Percentiles rank a stretch among this genome's conserved stretches.
Conservation (phyloP, 2,329 filamentous ascomycete genomes). For the Diaporthe ilicicola region DNA sequence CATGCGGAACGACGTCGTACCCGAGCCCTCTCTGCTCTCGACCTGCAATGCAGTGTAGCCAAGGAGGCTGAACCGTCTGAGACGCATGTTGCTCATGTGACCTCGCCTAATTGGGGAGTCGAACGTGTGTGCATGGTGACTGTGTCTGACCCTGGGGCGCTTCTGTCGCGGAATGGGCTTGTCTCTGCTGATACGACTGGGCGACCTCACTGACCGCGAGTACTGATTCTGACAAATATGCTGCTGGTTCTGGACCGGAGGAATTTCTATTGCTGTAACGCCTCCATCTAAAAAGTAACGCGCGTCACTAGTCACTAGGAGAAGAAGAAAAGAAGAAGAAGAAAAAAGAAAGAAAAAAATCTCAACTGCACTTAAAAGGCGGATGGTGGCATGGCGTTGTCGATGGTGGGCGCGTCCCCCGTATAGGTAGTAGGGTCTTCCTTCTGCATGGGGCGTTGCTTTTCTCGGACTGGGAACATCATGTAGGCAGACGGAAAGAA, state of each 20-base stretch:
- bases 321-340: too few species aligned
- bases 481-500: background rate
- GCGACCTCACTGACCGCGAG: background rate
- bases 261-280: too few species aligned
- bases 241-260: background rate
- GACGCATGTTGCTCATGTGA: conserved; percentile 5
- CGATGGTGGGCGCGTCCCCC: background rate
- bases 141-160: conserved; percentile 19
- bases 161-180: conserved; percentile 2
- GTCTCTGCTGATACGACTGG: conserved; percentile 13
- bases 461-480: background rate
- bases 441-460: background rate
- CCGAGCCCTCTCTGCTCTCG: conserved; percentile 6
- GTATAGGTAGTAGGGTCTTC: too few species aligned
- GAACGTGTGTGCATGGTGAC: background rate
- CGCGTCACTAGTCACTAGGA: background rate
- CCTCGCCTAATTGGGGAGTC: conserved; percentile 18
- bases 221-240: background rate
- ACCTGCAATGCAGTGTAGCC: conserved; percentile 29
- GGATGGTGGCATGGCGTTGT: background rate
- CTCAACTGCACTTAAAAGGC: too few species aligned
- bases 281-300: conserved; percentile 3
- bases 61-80: conserved; percentile 27
- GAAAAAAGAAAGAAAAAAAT: too few species aligned
- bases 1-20: conserved; percentile 27